Base-by-base conservation (phyloP, 106 monocot genomes). In the Allium sativum region DNA sequence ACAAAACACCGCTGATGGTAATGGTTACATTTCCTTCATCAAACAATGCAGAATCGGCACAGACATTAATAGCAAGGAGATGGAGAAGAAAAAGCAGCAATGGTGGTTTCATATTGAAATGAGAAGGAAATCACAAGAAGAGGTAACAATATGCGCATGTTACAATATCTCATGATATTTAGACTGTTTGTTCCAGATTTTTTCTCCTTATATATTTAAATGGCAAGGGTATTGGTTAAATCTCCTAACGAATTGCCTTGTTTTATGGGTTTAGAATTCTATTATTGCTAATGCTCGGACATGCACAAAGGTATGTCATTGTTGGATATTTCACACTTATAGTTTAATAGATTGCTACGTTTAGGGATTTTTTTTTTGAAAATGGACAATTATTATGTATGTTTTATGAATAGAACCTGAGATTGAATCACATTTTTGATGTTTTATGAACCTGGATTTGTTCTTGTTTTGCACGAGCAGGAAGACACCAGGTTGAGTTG, bases 11-110 rank as follows among this genome's bases (percentile, higher is more conserved):
- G 53, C 52, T 61, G 20, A 85, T 79, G 4, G 82, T 85, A 41
- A 90, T 85, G 0, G 77, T 80, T 12, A 90, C 55, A 11, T 75
- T 62, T 22, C 61, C 79, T 20, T 80, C 82, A 31, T 90, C 79
- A 6, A 72, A 48, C 60, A 77, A 55, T 17, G 59, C 17, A 10
- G 85, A 71, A 52, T 52, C 47, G 1, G 48, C 1, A 51, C 59
- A 69, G 19, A 77, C 42, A 22, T 67, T 70, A 48, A 90, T 79
- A 8, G 58, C n/a, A n/a, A 21, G 46, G 21, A 48, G 62, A 11
- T n/a, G n/a, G n/a, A 11, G 15, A 12, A 12, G 48, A 62, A 21
- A n/a, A n/a, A n/a, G n/a, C n/a, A n/a, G 63, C 12, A 48, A 10
- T 19, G 14, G 31, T 31, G 31, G 45, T 4, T 19, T 5, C 42